A percentile compares a stretch with the other conserved stretches of the same genome.
These are phyloP conservation scores for Alternaria ethzedia DNA, from an alignment of 2,329 filamentous ascomycete species.

Conservation along the genomic window DNA sequence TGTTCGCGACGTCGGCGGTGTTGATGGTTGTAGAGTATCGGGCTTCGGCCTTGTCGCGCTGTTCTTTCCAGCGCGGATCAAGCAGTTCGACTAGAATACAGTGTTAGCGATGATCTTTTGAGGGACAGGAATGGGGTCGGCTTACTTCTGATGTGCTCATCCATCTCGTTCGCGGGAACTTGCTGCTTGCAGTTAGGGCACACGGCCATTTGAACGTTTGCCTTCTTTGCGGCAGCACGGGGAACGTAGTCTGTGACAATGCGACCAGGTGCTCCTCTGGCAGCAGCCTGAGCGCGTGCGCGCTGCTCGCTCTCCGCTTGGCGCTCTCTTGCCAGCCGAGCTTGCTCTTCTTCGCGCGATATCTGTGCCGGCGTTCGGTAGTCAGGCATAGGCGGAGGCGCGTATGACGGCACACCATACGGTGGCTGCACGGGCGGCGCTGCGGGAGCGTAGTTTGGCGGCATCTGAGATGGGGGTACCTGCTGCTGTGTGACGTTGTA, in stretches of 20 bases:
- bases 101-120: conserved; percentile 45
- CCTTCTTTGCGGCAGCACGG: conserved; percentile 74
- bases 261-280: conserved; percentile 71
- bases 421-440: conserved; percentile 38
- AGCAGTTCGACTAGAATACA: conserved; percentile 74
- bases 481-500: conserved; percentile 46
- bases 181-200: conserved; percentile 94
- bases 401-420: conserved; percentile 30
- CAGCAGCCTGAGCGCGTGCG: conserved; percentile 79
- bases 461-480: conserved; percentile 35
- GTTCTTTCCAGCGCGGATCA: conserved; percentile 94
- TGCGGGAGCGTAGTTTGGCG: conserved; percentile 36
- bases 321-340: conserved; percentile 46
- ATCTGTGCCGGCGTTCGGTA: conserved; percentile 41
- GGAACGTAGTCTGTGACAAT: conserved; percentile 95
- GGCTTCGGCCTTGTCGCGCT: conserved; percentile 86
- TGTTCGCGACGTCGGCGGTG: conserved; percentile 86
- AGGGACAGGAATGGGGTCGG: conserved; percentile 5
- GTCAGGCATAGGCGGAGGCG: conserved; percentile 31
- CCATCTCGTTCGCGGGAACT: conserved; percentile 84
- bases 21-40: conserved; percentile 86
- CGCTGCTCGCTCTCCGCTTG: conserved; percentile 64
- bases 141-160: conserved; percentile 88
- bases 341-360: conserved; percentile 49
- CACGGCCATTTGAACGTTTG: conserved; percentile 70